Base-by-base conservation (phyloP, 1,284 basidiomycete species). In the Sanghuangporus baumii region DNA sequence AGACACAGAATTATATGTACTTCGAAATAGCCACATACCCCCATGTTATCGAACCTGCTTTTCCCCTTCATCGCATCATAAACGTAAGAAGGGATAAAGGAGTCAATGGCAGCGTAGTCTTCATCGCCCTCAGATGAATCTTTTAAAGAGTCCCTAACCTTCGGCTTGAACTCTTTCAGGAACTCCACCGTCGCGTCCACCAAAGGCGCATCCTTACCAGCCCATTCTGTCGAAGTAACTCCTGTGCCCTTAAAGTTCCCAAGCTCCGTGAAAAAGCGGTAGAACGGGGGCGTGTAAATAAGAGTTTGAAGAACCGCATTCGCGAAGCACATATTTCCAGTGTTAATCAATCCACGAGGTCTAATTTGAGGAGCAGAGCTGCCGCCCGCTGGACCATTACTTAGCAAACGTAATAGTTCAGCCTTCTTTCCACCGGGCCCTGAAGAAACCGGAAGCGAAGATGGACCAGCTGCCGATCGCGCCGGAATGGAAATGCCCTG, bases 301-400 rank as follows among this genome's bases (percentile, higher is more conserved):
- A 99, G 81, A 1, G 93, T 87, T 76, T 98, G 96, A 26, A 98
- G 77, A 37, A 98, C 91, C 0, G 94, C 89, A 71, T 98, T 98
- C 58, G 96, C 95, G 73, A 98, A 99, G 75, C 96, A 99, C 85
- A 98, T 91, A 76, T 99, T 99, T 8, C 96, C 96, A 5, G 87
- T 91, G 76, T 98, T 99, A 70, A 98, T 84, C 50, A 99, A 78
- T 4, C 96, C 96, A 36, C 96, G 83, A 0, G 94, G 89, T 37
- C 81, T 75, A 23, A 84, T 81, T 64, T 80, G 75, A 9, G 80
- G 77, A 14, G 70, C 66, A 9, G 62, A 55, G 2, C 70, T 67
- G 1, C 71, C 65, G 3, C 67, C 68, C 1, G 74, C 68, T 20
- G 79, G 76, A 0, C 82, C 81, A 3, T 79, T 77, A 3, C 78